phyloP scores from a whole-genome alignment of 148 eudicot species.

The Polygonum aviculare region DNA sequence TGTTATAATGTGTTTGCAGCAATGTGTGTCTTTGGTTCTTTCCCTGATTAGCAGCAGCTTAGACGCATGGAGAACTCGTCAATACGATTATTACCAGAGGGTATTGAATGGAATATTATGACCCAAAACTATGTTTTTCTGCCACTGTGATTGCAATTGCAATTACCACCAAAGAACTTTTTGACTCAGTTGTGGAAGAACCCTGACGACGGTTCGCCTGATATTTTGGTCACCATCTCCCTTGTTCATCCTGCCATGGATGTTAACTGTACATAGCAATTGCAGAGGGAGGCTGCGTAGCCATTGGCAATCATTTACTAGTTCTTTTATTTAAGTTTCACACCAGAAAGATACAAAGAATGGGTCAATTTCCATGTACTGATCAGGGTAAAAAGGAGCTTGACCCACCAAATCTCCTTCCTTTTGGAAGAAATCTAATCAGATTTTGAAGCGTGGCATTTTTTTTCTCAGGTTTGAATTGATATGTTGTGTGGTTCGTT shows the following conservation, averaged over 20 bases:
- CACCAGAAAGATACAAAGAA: conserved; percentile 6
- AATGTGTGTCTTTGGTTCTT: conserved; percentile 98
- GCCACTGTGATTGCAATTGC: not conserved
- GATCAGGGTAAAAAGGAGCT: not conserved
- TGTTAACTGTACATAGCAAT: conserved; percentile 7
- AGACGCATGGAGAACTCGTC: conserved; percentile 98
- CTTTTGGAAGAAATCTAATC: not conserved
- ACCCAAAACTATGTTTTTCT: not conserved
- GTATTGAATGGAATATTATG: conserved; percentile 92
- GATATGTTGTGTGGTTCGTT: not conserved
- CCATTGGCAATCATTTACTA: not conserved
- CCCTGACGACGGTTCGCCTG: not conserved
- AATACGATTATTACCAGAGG: conserved; percentile 92
- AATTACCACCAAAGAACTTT: not conserved
- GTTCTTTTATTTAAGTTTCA: not conserved
- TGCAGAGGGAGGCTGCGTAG: conserved; percentile 8
- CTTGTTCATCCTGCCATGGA: not conserved
- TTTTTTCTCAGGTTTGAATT: not conserved
- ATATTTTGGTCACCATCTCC: not conserved
- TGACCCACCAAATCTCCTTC: not conserved
- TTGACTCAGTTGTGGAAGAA: not conserved
- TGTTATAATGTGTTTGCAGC: conserved; percentile 40
- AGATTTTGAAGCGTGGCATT: conserved; percentile 4
- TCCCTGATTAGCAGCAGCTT: conserved; percentile 95
- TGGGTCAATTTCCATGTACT: not conserved